Base-by-base conservation (phyloP, 257 asterid genomes). In the Parsonsia alboflavescens region DNA sequence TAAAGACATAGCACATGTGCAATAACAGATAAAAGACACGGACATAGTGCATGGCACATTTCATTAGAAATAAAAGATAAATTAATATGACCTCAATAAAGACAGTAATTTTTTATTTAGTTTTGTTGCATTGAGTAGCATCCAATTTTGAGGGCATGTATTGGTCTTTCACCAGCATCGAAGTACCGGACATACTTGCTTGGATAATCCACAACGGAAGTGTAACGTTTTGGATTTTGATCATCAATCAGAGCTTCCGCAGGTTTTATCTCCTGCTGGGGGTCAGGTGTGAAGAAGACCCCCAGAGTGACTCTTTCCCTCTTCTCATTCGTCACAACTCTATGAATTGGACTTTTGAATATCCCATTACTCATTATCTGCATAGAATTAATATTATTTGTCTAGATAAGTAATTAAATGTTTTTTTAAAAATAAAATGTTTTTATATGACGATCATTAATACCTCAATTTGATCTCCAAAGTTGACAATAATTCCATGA, bases 381-480 rank as follows among this genome's bases (percentile, higher is more conserved):
- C 63, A 77, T 1, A 53, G 41, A 36, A 61, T 2, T 1, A n/a
- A n/a, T n/a, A n/a, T n/a, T n/a, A n/a, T n/a, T n/a, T n/a, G n/a
- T n/a, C n/a, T n/a, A n/a, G n/a, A n/a, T n/a, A n/a, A n/a, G n/a
- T n/a, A n/a, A n/a, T n/a, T n/a, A n/a, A n/a, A n/a, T n/a, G n/a
- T n/a, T n/a, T n/a, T n/a, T n/a, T n/a, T n/a, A n/a, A n/a, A n/a
- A n/a, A n/a, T n/a, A n/a, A n/a, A n/a, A n/a, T n/a, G n/a, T n/a
- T n/a, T n/a, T n/a, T n/a, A n/a, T n/a, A n/a, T n/a, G n/a, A n/a
- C n/a, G n/a, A n/a, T n/a, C n/a, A 41, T 41, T 41, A 41, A 2
- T 77, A 88, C 96, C 96, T 91, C 92, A 13, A 85, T 70, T 74
- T 86, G 93, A 83, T 91, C 96, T 2, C 96, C 97, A 36, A 74